Percentiles rank a stretch among this genome's conserved stretches.
Evolutionary conservation across 306 rosid genomes (phyloP).

Genomic region (Rosa chinensis): DNA sequence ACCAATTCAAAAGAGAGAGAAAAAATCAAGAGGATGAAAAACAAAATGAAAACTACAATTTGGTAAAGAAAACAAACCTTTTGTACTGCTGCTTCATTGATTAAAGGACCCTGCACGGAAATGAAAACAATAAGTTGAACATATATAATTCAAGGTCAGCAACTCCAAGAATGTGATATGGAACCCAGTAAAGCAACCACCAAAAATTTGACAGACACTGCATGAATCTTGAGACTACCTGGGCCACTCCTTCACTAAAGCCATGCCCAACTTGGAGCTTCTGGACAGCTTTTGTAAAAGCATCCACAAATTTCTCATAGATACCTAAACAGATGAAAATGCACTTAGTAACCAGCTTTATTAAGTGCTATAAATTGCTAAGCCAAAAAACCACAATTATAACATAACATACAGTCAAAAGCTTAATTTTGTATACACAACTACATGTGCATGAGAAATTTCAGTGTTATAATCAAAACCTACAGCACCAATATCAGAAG

Average conservation of each 20-base stretch:
- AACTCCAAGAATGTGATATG: background rate
- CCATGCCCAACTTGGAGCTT: constrained; percentile 92
- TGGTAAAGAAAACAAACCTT: constrained; percentile 60
- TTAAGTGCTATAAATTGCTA: background rate
- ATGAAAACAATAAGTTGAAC: constrained; percentile 30
- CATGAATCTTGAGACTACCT: constrained; percentile 48
- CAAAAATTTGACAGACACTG: constrained; percentile 18
- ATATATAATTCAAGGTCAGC: background rate
- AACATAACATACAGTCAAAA: background rate
- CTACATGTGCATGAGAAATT: background rate
- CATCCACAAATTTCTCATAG: constrained; percentile 78
- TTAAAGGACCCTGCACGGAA: constrained; percentile 84
- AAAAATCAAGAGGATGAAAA: constrained; percentile 11
- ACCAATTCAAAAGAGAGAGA: background rate
- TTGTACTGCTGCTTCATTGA: constrained; percentile 92
- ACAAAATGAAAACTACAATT: constrained; percentile 19
- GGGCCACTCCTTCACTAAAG: constrained; percentile 79
- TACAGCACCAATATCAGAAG: background rate
- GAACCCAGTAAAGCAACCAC: constrained; percentile 18
- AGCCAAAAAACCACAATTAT: background rate
- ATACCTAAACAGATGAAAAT: constrained; percentile 49
- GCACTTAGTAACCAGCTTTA: background rate
- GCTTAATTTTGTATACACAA: background rate
- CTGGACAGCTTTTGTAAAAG: constrained; percentile 70
- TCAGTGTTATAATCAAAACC: background rate